Base-by-base conservation (phyloP, 106 monocot genomes). In the Amphibolis antarctica region DNA sequence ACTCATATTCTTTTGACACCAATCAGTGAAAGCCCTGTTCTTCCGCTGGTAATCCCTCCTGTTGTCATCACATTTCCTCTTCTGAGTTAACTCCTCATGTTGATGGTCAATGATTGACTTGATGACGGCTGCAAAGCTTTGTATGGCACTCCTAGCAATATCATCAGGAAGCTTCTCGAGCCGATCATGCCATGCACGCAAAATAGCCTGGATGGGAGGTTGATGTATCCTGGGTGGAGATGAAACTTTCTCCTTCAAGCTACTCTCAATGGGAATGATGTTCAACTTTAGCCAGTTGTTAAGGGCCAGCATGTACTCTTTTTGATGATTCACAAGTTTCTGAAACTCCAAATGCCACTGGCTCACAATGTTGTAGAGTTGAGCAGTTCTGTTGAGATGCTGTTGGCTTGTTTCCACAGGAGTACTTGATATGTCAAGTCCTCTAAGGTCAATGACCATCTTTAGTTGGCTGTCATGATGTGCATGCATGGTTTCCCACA, bases 241-340 rank as follows among this genome's bases (percentile, higher is more conserved):
- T 0, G 83, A 81, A 1, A 69, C 77, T 54, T 78, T 94, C 65
- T 86, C 94, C 64, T 81, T 89, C 56, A 86, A 49, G 77, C 46
- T 81, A 63, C 86, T 89, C 42, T 94, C 89, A 0, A 94, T 86
- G 0, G 94, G 94, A 17, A 86, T 68, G 25, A 94, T 67, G 47
- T 86, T 94, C 0, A 94, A 54, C 52, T 71, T 86, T 10, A 94
- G 67, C 94, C 94, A 94, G 48, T 57, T 65, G 21, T 84, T 84
- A 5, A 94, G 77, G 44, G 81, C 59, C 63, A 69, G 64, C 30
- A 89, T 69, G 73, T 89, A 89, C 13, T 77, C 79, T 68, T 80
- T 94, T 71, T 94, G 89, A 63, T 86, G 23, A 11, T n/a, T 70
- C 9, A 94, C 63, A 17, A 94, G 83, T 51, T 80, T 80, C 26